A percentile compares a stretch with the other conserved stretches of the same genome.
Conservation (phyloP, 306 rosid genomes). For the Casuarina equisetifolia region DNA sequence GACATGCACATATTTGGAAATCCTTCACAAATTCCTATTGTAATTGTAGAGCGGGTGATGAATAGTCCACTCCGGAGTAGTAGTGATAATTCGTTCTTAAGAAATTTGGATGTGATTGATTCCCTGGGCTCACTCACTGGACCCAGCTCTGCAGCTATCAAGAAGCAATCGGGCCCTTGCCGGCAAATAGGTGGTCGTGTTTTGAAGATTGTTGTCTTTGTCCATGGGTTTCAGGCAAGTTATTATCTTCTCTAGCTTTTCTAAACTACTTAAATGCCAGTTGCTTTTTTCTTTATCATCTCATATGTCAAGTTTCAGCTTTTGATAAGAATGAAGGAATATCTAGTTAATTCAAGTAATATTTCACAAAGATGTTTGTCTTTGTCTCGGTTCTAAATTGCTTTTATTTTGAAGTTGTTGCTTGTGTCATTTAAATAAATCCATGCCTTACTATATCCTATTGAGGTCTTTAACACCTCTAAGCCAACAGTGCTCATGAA, state of each 20-base stretch:
- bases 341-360: background rate
- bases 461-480: background rate
- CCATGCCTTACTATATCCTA: background rate
- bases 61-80: constrained; percentile 69
- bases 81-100: constrained; percentile 66
- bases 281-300: background rate
- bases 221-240: constrained; percentile 99
- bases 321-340: background rate
- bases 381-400: background rate
- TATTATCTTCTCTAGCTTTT: constrained; percentile 16
- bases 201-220: constrained; percentile 85
- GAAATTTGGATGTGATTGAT: constrained; percentile 45
- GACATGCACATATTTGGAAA: constrained; percentile 89
- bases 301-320: background rate
- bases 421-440: background rate
- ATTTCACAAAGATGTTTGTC: background rate
- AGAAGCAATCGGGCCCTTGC: constrained; percentile 35
- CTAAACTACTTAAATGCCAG: background rate
- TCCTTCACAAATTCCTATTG: constrained; percentile 71
- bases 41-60: constrained; percentile 80
- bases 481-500: background rate
- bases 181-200: constrained; percentile 47
- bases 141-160: constrained; percentile 29
- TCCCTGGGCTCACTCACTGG: constrained; percentile 37
- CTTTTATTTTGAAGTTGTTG: background rate